These are phyloP conservation scores for Nothophaeocryptopus gaeumannii DNA, from an alignment of 2,329 filamentous ascomycete genomes.

Conservation along the genomic window DNA sequence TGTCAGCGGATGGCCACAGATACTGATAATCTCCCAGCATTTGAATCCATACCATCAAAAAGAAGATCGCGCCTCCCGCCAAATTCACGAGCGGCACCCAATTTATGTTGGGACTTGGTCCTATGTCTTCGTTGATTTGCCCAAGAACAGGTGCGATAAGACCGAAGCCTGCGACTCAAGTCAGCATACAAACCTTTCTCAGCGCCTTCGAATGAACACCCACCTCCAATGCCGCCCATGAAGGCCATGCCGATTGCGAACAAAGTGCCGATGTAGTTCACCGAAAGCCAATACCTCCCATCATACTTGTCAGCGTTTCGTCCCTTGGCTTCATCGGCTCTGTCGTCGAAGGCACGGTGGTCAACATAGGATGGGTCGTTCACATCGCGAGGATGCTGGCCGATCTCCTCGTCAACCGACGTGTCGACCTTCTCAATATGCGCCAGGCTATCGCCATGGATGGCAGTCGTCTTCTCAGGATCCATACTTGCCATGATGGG, in stretches of 20 bases:
- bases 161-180: constrained; percentile 20
- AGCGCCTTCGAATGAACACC: not conserved
- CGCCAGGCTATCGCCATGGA: too few species aligned
- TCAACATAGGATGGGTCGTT: constrained; percentile 17
- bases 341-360: constrained; percentile 25
- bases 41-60: constrained; percentile 25
- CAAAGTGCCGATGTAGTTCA: constrained; percentile 27
- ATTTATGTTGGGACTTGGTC: constrained; percentile 38
- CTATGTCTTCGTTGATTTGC: constrained; percentile 39
- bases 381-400: constrained; percentile 3
- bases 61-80: constrained; percentile 37
- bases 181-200: not conserved
- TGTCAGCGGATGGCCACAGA: too few species aligned
- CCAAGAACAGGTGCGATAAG: constrained; percentile 26
- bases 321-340: constrained; percentile 26
- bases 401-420: too few species aligned
- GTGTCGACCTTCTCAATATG: too few species aligned
- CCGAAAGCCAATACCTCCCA: constrained; percentile 25
- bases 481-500: too few species aligned
- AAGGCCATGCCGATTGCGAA: constrained; percentile 29
- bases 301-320: constrained; percentile 25
- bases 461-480: too few species aligned
- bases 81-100: constrained; percentile 39
- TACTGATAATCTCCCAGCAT: too few species aligned
- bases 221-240: constrained; percentile 29